Evolutionary conservation across 2,329 filamentous ascomycete genomes (phyloP), one percentile per base, ranked within the genome.

Genomic region (Septoria petroselini): DNA sequence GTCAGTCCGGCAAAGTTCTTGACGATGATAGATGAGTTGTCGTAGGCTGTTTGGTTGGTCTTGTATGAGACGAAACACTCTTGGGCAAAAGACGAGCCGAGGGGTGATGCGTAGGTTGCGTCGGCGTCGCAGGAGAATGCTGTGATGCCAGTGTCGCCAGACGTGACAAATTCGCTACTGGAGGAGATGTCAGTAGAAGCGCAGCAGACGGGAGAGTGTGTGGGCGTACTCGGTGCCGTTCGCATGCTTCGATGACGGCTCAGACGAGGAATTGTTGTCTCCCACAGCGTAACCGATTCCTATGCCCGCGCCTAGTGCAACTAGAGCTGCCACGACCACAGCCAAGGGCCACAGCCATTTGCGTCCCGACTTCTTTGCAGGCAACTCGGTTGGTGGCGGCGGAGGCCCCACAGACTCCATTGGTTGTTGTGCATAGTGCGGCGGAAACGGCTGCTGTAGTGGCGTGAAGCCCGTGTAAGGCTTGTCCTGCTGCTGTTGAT

Each of bases 1-100:
- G 47, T 50, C 2, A 50, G 21, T 3, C 47, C 47, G 11, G 47
- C 47, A 27, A 50, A 50, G 8, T 50, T 50, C 33, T 43, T 50
- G 15, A 50, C 47, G 6, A 43, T 44, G 14, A 50, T n/a, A 7
- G 39, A 43, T 11, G 47, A 50, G 18, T 50, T 50, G 27, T 50
- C 47, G 31, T 50, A 50, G 7, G 47, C 39, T 6, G 47, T 43
- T 33, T 50, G 40, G 33, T 50, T 50, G 2, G 47, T 50, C 17
- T 50, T 50, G 23, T 50, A 50, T 9, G 39, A 43, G 15, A 50
- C 47, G 41, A 19, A 35, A 33, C 47, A 50, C 29, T 50, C 47
- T 38, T 50, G 40, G 7, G 47, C 47, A 23, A 50, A 50, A 3
- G 47, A 50, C 11, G 39, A 29, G 39, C 47, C 47, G 40, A 43